phyloP scores from a whole-genome alignment of 768 basidiomycete genomes.

The Lactarius vividus region DNA sequence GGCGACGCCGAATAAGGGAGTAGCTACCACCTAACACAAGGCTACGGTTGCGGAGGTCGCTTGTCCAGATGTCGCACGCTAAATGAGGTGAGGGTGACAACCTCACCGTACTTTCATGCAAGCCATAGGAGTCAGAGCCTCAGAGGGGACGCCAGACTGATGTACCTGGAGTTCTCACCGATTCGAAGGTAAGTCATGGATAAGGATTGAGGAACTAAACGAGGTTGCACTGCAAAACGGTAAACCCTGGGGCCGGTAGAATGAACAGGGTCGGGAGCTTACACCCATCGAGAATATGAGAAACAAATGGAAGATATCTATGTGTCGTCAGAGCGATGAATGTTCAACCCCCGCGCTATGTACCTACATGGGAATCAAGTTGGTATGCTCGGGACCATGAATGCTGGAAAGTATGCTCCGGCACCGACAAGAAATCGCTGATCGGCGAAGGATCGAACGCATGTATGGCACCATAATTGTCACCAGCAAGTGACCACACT shows the following conservation, averaged over 20 bases:
- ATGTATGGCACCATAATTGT: constrained; percentile 21
- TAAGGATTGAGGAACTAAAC: constrained; percentile 21
- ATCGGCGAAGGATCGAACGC: constrained; percentile 7
- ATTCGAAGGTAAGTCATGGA: constrained; percentile 12
- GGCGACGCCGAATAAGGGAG: background rate
- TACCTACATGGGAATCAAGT: constrained; percentile 15
- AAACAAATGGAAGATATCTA: constrained; percentile 28
- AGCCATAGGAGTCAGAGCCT: background rate
- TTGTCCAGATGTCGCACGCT: constrained; percentile 55
- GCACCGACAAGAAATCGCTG: constrained; percentile 7
- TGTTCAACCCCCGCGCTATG: background rate
- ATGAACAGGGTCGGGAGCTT: background rate
- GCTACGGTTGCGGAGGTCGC: constrained; percentile 47
- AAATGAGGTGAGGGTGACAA: constrained; percentile 8
- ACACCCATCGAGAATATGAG: constrained; percentile 27
- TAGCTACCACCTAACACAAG: constrained; percentile 53
- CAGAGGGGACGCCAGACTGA: background rate
- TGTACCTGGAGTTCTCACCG: constrained; percentile 9
- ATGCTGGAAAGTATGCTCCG: constrained; percentile 8
- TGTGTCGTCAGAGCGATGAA: background rate
- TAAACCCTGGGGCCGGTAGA: background rate
- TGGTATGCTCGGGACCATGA: constrained; percentile 17
- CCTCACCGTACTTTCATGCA: constrained; percentile 8
- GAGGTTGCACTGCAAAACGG: constrained; percentile 25
- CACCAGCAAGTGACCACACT: constrained; percentile 20